These are phyloP conservation scores for Lathyrus tuberosus DNA, from an alignment of 306 rosid genomes.

Conservation along the genomic window DNA sequence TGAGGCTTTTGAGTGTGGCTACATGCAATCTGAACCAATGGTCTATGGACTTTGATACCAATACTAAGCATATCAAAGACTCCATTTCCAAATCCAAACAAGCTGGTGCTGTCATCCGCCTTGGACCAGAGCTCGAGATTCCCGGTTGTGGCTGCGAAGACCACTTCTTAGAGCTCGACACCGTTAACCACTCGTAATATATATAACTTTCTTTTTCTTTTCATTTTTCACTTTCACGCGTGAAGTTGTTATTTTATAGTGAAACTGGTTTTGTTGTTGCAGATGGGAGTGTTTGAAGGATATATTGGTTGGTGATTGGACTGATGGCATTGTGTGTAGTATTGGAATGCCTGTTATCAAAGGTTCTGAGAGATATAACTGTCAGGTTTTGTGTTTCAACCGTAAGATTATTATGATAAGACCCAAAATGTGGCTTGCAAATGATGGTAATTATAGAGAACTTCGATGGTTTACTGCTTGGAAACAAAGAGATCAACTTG, in stretches of 20 bases:
- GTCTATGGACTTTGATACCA: slow-evolving; percentile 93
- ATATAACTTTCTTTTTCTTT: too few species aligned
- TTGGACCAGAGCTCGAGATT: slow-evolving; percentile 95
- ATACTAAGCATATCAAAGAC: too few species aligned
- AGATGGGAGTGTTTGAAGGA: slow-evolving; percentile 90
- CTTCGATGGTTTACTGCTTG: slow-evolving; percentile 97
- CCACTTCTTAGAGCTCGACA: slow-evolving; percentile 94
- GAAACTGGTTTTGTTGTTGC: too few species aligned
- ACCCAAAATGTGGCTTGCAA: slow-evolving; percentile 94
- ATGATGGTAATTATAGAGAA: slow-evolving; percentile 96
- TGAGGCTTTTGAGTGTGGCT: slow-evolving; percentile 90
- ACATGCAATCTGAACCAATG: slow-evolving; percentile 93
- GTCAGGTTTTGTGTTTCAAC: slow-evolving; percentile 79
- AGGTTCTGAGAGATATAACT: slow-evolving; percentile 87
- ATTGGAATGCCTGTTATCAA: slow-evolving; percentile 91
- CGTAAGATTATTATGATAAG: slow-evolving; percentile 83
- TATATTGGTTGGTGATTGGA: slow-evolving; percentile 77
- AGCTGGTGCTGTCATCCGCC: slow-evolving; percentile 79
- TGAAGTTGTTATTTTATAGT: too few species aligned
- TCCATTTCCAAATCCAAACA: slow-evolving; percentile 70
- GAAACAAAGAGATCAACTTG: slow-evolving; percentile 76
- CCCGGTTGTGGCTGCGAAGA: slow-evolving; percentile 97
- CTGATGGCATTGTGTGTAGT: slow-evolving; percentile 88
- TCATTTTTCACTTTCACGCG: background rate
- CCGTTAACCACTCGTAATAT: slow-evolving; percentile 70